Conservation (phyloP, 495 filamentous ascomycete species). For the Penicillium canariense region DNA sequence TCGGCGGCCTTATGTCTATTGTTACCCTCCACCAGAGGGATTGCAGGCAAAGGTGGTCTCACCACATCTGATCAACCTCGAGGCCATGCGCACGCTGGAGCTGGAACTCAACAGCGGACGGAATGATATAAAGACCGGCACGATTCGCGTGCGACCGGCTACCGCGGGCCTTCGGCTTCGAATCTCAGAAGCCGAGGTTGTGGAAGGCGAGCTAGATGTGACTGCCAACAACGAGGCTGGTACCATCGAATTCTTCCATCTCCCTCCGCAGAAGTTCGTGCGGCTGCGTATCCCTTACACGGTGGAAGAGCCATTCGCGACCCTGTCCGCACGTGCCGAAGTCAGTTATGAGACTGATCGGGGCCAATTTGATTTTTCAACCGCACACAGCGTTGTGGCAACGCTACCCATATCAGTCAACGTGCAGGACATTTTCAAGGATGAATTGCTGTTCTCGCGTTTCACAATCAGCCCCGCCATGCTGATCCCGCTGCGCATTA, state of each 20-base stretch:
- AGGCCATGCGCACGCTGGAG: slow-evolving; percentile 71
- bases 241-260: slow-evolving; percentile 58
- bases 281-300: slow-evolving; percentile 77
- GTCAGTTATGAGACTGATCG: slow-evolving; percentile 71
- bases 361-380: slow-evolving; percentile 67
- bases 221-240: slow-evolving; percentile 63
- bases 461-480: slow-evolving; percentile 84
- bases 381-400: slow-evolving; percentile 59
- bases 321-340: slow-evolving; percentile 73
- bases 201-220: slow-evolving; percentile 52
- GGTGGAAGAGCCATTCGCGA: slow-evolving; percentile 71
- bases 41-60: slow-evolving; percentile 49
- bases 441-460: slow-evolving; percentile 74
- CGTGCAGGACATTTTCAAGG: slow-evolving; percentile 93
- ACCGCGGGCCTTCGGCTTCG: slow-evolving; percentile 86
- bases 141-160: slow-evolving; percentile 72
- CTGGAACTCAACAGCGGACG: slow-evolving; percentile 70
- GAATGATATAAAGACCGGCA: slow-evolving; percentile 68
- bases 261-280: slow-evolving; percentile 49
- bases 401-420: slow-evolving; percentile 89
- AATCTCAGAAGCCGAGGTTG: slow-evolving; percentile 63
- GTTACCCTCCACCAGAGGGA: slow-evolving; percentile 47
- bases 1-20: slow-evolving; percentile 45
- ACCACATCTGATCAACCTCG: slow-evolving; percentile 61
- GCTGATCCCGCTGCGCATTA: slow-evolving; percentile 68